Conservation (phyloP, 2,329 filamentous ascomycete species). For the Dothistroma septosporum region DNA sequence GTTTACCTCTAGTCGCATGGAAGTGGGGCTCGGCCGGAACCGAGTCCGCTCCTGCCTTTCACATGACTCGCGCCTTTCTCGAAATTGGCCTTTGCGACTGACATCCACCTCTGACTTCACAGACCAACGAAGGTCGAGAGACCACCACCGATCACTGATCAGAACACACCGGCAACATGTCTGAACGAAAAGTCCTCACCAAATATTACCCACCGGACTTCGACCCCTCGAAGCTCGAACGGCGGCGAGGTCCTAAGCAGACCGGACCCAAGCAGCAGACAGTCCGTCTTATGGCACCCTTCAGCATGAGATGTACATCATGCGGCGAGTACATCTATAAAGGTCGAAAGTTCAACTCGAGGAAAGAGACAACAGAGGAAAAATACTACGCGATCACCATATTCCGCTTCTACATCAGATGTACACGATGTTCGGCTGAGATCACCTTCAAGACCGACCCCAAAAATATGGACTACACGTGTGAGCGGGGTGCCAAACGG, state of each 20-base stretch:
- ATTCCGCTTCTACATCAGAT: slow-evolving; percentile 77
- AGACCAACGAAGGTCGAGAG: background rate
- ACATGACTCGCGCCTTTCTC: slow-evolving; percentile 6
- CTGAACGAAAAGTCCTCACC: slow-evolving; percentile 75
- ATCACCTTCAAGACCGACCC: slow-evolving; percentile 95
- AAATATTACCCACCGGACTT: slow-evolving; percentile 74
- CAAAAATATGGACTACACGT: slow-evolving; percentile 86
- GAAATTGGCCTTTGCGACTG: background rate
- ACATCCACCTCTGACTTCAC: background rate
- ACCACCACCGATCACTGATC: background rate
- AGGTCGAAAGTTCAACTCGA: slow-evolving; percentile 90
- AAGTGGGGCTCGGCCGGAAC: slow-evolving; percentile 2
- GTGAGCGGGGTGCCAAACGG: slow-evolving; percentile 76
- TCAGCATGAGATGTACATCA: slow-evolving; percentile 68
- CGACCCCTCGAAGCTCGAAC: slow-evolving; percentile 73
- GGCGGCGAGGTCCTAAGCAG: slow-evolving; percentile 63
- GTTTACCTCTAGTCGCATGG: slow-evolving; percentile 11
- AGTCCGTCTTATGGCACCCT: slow-evolving; percentile 86
- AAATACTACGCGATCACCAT: slow-evolving; percentile 86
- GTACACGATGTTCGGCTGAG: slow-evolving; percentile 78
- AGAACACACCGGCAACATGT: slow-evolving; percentile 53
- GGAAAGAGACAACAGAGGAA: slow-evolving; percentile 88
- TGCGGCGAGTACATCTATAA: slow-evolving; percentile 85
- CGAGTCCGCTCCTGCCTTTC: background rate
- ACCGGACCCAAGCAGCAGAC: slow-evolving; percentile 77